Evolutionary conservation across 352 stramenopile genomes (phyloP).

Genomic region (Phytophthora hybrid): DNA sequence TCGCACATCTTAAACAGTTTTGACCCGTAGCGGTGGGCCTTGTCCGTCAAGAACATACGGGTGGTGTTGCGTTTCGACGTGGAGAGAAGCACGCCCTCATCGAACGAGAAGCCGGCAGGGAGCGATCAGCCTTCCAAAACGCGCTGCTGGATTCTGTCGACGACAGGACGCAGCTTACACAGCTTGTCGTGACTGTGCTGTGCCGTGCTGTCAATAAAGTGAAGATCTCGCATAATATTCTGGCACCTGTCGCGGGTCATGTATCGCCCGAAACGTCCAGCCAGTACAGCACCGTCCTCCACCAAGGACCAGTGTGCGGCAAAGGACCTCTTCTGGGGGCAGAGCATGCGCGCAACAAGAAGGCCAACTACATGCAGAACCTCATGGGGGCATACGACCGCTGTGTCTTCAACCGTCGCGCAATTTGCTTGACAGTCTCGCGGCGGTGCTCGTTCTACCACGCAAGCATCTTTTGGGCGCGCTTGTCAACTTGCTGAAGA

Average conservation of each 20-base stretch:
- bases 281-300: slow-evolving; percentile 17
- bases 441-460: not conserved
- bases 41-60: slow-evolving; percentile 45
- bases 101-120: slow-evolving; percentile 24
- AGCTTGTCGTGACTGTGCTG: slow-evolving; percentile 9
- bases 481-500: slow-evolving; percentile 17
- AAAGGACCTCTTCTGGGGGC: slow-evolving; percentile 8
- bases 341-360: slow-evolving; percentile 34
- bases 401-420: slow-evolving; percentile 18
- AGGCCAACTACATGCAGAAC: slow-evolving; percentile 33
- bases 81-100: slow-evolving; percentile 37
- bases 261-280: slow-evolving; percentile 22
- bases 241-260: slow-evolving; percentile 25
- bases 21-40: slow-evolving; percentile 35
- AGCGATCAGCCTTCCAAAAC: slow-evolving; percentile 3
- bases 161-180: slow-evolving; percentile 23
- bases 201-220: slow-evolving; percentile 28
- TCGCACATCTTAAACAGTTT: slow-evolving; percentile 50
- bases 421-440: slow-evolving; percentile 10
- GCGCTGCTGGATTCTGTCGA: slow-evolving; percentile 14
- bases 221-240: slow-evolving; percentile 21
- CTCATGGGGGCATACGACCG: slow-evolving; percentile 18
- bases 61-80: slow-evolving; percentile 43
- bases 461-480: not conserved
- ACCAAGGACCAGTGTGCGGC: slow-evolving; percentile 28